Conservation (phyloP, 192 early-diverging fungal species). For the Diversispora epigaea region DNA sequence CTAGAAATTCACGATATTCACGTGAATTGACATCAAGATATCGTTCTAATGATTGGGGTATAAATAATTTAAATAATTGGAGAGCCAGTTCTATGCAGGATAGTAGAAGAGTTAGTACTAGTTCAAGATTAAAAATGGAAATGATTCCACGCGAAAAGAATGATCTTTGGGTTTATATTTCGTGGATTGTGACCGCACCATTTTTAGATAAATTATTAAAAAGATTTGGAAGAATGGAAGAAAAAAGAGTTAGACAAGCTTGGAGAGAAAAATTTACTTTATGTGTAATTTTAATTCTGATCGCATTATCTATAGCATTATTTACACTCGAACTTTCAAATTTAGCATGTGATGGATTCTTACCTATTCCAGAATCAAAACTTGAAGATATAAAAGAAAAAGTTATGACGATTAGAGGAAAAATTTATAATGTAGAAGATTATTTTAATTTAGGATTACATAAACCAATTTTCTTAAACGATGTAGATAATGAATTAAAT, state of each 20-base stretch:
- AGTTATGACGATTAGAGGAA: slow-evolving; percentile 1
- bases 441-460: neutral
- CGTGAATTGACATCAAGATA: neutral
- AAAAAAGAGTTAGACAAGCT: slow-evolving; percentile 38
- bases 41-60: too few relatives aligned
- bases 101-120: neutral
- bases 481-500: neutral
- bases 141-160: neutral
- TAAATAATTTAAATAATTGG: too few relatives aligned
- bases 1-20: too few relatives aligned
- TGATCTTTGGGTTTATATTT: slow-evolving; percentile 1
- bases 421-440: slow-evolving; percentile 12
- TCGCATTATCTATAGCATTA: slow-evolving; percentile 43
- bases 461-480: neutral
- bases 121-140: neutral
- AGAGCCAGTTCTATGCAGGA: neutral
- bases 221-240: slow-evolving; percentile 3
- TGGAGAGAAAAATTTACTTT: slow-evolving; percentile 62
- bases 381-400: neutral
- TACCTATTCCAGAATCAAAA: neutral
- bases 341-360: neutral
- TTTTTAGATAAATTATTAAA: neutral
- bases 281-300: slow-evolving; percentile 42
- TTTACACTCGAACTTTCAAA: slow-evolving; percentile 50
- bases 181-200: neutral